Conservation (phyloP, 2,329 filamentous ascomycete species). For the Talaromyces sp. region DNA sequence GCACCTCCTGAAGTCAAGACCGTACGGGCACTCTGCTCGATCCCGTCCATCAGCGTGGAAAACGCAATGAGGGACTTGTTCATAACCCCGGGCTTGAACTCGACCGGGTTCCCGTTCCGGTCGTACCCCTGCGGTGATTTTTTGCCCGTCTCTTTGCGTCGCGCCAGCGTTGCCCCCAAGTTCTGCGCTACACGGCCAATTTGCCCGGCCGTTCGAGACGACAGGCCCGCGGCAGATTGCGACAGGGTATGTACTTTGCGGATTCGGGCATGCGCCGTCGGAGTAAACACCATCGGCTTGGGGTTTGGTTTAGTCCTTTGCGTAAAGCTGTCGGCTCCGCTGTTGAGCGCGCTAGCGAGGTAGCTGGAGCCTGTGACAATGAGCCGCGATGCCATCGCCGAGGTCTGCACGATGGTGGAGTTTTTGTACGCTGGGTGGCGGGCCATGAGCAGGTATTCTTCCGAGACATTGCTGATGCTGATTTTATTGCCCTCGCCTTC, state of each 20-base stretch:
- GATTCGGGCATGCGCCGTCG: conserved; percentile 75
- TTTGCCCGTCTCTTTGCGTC: conserved; percentile 52
- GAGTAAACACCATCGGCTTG: conserved; percentile 82
- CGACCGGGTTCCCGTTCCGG: conserved; percentile 60
- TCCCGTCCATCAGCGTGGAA: conserved; percentile 86
- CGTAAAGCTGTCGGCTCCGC: conserved; percentile 73
- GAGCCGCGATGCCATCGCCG: conserved; percentile 79
- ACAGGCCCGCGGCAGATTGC: conserved; percentile 69
- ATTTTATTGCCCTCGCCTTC: conserved; percentile 45
- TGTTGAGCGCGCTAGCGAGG: conserved; percentile 70
- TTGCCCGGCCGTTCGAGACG: conserved; percentile 79
- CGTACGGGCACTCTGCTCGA: conserved; percentile 78
- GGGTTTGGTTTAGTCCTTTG: conserved; percentile 70
- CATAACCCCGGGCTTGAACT: conserved; percentile 83
- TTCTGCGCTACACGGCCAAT: conserved; percentile 84
- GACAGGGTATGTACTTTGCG: conserved; percentile 89
- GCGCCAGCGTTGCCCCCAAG: conserved; percentile 68
- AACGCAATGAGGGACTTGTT: conserved; percentile 98
- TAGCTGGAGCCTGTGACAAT: conserved; percentile 83
- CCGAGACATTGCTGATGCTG: conserved; percentile 43
- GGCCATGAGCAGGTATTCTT: conserved; percentile 65
- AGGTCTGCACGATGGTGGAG: conserved; percentile 79
- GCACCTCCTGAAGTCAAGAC: conserved; percentile 68
- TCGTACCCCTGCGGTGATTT: conserved; percentile 54
- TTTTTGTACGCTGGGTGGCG: conserved; percentile 89